Evolutionary conservation across 139 green algal genomes (phyloP).

Genomic region (Penium margaritaceum): DNA sequence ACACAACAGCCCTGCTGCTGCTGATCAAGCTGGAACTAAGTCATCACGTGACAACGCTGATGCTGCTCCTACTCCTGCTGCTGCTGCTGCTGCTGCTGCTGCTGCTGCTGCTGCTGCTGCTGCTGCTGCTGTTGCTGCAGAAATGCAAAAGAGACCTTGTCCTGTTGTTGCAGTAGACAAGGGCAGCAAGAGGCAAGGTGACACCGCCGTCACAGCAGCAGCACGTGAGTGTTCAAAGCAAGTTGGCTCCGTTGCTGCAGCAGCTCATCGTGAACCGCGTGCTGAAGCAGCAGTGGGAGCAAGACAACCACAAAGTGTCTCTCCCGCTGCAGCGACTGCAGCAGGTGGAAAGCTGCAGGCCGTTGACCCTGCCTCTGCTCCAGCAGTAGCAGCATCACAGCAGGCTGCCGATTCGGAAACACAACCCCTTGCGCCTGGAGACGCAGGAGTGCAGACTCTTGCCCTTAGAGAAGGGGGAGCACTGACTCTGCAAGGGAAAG

Average conservation of each 20-base stretch:
- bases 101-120: no score
- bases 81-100: constrained; percentile 2
- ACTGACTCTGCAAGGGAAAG: not conserved
- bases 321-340: not conserved
- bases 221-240: not conserved
- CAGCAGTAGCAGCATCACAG: not conserved
- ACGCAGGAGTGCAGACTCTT: no score
- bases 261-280: not conserved
- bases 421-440: no score
- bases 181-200: no score
- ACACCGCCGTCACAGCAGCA: not conserved
- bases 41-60: no score
- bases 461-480: no score
- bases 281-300: not conserved
- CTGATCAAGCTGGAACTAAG: not conserved
- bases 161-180: not conserved
- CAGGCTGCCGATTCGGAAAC: no score
- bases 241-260: no score
- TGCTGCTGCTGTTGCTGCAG: no score
- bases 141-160: not conserved
- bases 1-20: constrained; percentile 4
- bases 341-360: not conserved
- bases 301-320: not conserved
- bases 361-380: not conserved
- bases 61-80: not conserved